These are phyloP conservation scores for Fusarium goolgardi DNA, from an alignment of 2,329 filamentous ascomycete species.

Conservation along the genomic window DNA sequence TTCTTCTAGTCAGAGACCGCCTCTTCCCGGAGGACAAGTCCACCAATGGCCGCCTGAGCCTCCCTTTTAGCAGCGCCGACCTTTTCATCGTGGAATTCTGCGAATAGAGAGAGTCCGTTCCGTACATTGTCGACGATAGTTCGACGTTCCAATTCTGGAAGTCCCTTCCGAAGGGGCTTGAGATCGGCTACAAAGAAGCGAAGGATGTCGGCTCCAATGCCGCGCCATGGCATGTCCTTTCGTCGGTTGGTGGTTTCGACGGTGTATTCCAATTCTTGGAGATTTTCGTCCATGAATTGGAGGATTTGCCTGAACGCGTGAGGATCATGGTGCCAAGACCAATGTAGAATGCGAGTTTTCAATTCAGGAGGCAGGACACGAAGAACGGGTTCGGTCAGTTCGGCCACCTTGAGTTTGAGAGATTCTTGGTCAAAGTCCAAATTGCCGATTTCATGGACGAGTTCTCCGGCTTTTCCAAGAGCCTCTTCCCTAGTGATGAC, in stretches of 20 bases:
- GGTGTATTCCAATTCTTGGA: background rate
- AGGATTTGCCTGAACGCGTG: background rate
- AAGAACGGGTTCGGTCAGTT: background rate
- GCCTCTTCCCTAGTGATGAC: background rate
- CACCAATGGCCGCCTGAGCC: rapidly evolving
- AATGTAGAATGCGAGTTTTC: background rate
- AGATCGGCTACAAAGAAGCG: background rate
- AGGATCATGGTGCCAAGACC: background rate
- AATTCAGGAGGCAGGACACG: background rate
- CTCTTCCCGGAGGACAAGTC: background rate
- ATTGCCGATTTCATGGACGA: background rate
- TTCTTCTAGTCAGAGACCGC: background rate
- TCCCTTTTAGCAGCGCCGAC: background rate
- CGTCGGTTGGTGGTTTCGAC: background rate
- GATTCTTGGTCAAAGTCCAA: background rate
- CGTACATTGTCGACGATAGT: slow-evolving; percentile 3
- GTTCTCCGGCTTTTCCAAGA: rapidly evolving
- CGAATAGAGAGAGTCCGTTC: background rate
- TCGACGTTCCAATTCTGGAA: slow-evolving; percentile 1
- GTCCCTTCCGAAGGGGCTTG: slow-evolving; percentile 3
- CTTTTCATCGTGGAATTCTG: slow-evolving; percentile 5
- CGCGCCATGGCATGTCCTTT: background rate
- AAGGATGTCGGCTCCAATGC: background rate
- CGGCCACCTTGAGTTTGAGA: background rate
- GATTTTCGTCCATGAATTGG: background rate